Conservation (phyloP, 176 grass and related monocot genomes). For the Carex scoparia region DNA sequence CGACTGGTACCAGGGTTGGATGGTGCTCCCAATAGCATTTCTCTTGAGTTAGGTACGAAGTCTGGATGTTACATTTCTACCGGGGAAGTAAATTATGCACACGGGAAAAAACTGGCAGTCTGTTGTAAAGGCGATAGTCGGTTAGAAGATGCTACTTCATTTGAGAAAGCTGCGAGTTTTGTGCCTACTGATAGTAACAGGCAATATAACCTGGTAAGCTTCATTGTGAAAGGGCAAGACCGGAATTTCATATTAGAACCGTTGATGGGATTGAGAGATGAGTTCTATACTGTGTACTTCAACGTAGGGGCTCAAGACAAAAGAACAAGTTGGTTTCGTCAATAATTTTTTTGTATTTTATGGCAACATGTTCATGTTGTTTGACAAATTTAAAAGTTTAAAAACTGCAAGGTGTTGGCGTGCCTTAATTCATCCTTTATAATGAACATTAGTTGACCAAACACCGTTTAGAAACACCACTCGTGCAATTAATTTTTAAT, state of each 20-base stretch:
- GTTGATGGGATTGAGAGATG: slow-evolving; percentile 65
- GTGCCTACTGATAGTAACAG: slow-evolving; percentile 28
- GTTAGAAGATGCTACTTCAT: slow-evolving; percentile 16
- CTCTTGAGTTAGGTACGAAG: slow-evolving; percentile 45
- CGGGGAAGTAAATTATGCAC: background rate
- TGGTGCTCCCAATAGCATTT: slow-evolving; percentile 35
- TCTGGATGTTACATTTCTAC: slow-evolving; percentile 54
- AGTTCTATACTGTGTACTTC: slow-evolving; percentile 84
- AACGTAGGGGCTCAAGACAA: slow-evolving; percentile 37
- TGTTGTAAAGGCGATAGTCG: slow-evolving; percentile 24
- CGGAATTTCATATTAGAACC: slow-evolving; percentile 75
- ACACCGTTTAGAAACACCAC: too few relatives aligned
- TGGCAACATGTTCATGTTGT: background rate
- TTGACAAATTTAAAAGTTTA: background rate
- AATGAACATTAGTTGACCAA: too few relatives aligned
- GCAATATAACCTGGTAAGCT: slow-evolving; percentile 65
- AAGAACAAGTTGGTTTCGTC: too few relatives aligned
- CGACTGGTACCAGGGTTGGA: slow-evolving; percentile 45
- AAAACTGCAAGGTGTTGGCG: background rate
- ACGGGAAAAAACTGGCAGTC: slow-evolving; percentile 29
- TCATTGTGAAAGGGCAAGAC: slow-evolving; percentile 41
- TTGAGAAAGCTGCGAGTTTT: slow-evolving; percentile 64
- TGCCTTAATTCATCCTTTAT: too few relatives aligned
- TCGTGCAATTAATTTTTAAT: too few relatives aligned
- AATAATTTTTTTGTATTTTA: background rate